Base-by-base conservation (phyloP, 2,329 filamentous ascomycete species). In the Pyricularia pennisetigena region DNA sequence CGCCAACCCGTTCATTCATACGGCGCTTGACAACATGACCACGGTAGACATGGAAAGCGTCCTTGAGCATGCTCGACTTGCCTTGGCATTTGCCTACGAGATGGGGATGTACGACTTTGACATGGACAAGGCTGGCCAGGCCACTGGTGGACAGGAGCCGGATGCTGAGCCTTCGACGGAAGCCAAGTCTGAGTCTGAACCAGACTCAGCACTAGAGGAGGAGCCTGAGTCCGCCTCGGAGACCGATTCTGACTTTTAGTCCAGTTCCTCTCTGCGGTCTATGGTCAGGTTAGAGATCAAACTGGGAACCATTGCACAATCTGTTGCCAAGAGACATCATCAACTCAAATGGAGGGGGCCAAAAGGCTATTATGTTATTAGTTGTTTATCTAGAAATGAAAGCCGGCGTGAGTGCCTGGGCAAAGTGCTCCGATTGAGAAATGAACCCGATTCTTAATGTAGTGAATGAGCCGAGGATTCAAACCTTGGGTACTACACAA, bases 1-100 rank as follows among this genome's bases (percentile, higher is more conserved):
- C 75, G 83, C 79, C 68, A 89, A 91, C 77, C 86, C 87, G 73
- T 86, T 88, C 76, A 93, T 94, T 71, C 91, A 94, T 78, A 87
- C 87, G 0, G 88, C 88, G 0, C 84, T 88, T 69, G 91, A 94
- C 75, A 86, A 86, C 74, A 86, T 93, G 71, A 84, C 90, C 74
- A 88, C 86, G 70, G 78, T 94, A 69, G 88, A 82, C 74, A 89
- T 89, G 74, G 81, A 85, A 71, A 88, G 90, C 75, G 87, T 89
- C 80, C 77, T 88, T 14, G 85, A 90, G 78, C 88, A 90, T 74
- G 86, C 85, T 26, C 79, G 79, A 74, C 73, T 83, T 72, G 82
- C 80, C 6, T 73, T 82, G 23, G 82, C 80, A 0, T 82, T 82
- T 69, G 76, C 76, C 2, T 84, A 83, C 67, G 82, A 84, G 76